Base-by-base conservation (phyloP, 129 eudicot species). In the Centella asiatica region DNA sequence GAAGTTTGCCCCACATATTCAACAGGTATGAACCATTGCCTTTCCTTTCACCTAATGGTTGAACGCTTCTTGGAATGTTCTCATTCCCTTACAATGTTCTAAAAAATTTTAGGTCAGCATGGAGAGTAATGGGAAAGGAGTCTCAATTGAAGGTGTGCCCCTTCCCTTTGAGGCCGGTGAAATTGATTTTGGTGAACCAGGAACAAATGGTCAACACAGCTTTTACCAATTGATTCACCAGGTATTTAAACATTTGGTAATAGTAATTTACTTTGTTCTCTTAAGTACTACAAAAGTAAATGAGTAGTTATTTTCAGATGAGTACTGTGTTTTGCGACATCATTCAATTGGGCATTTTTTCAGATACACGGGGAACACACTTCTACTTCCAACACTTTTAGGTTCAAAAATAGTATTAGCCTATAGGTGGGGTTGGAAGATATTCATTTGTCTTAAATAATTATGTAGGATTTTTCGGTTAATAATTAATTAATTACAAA, bases 81-180 rank as follows among this genome's bases (percentile, higher is more conserved):
- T 65, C 23, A 65, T 57, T 9, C 23, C 23, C 22, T 68, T 72
- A 2, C 13, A 5, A 49, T 27, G 11, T 55, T 44, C 24, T 28
- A 20, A 56, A 20, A 15, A 57, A 57, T 34, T n/a, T 49, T 64
- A 92, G 99, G 99, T 92, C 52, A 92, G 99, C 81, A 92, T 92
- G 99, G 99, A 92, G 74, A 92, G 99, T 80, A 92, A 92, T 64
- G 99, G 99, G 37, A 92, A 92, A 72, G 96, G 99, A 27, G 99
- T 92, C 50, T 87, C 98, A 64, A 87, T 92, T 69, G 98, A 92
- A 64, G 98, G 98, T 31, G 90, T 74, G 27, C 83, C 72, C 29
- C 99, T 92, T 77, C 96, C 96, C 59, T 87, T 79, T 72, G 95
- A 84, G 72, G 70, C 96, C 10, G 99, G 99, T 78, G 99, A 92